Evolutionary conservation across 1,284 basidiomycete species (phyloP), one percentile per base, ranked within the genome.

Genomic region (Phaffia rhodozyma): DNA sequence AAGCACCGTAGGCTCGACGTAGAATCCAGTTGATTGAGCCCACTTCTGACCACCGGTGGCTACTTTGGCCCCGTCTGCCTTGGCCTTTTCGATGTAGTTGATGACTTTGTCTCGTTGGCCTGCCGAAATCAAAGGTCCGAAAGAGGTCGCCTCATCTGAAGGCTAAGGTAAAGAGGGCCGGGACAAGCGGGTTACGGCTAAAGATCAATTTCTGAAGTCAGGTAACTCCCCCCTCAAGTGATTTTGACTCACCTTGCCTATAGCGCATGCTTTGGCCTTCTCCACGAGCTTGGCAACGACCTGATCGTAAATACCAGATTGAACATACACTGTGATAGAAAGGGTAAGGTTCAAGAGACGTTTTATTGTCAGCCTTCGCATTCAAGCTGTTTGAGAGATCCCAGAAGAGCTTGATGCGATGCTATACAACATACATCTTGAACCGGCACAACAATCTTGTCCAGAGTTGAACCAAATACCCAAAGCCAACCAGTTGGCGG

Each of bases 31-130:
- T 71, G 69, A 66, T 30, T 71, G 47, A 48, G 63, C 55, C 74
- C 74, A 74, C 51, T 71, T 72, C 34, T 53, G 59, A 1, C 23
- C 59, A 53, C 25, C 59, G 27, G 30, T 4, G 23, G 84, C 77
- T 27, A 86, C 77, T 68, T 82, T 86, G 25, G 93, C 93, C 93
- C 32, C 32, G 72, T 89, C 85, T 68, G 82, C 72, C 75, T 88
- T 89, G 47, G 91, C 94, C 1, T 81, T 79, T 69, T 93, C 86
- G 70, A 98, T 93, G 75, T 92, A 97, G 20, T 78, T 77, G 82
- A 91, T 86, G 60, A 97, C 84, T 69, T 87, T 86, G 74, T 97
- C 90, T 70, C 87, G 89, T 75, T 97, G 93, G 29, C 75, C 76
- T 72, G 86, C 86, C 30, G 88, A 91, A 54, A 91, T 85, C 84